These are phyloP conservation scores for Quercus rubra DNA, from an alignment of 306 rosid genomes.

Conservation along the genomic window DNA sequence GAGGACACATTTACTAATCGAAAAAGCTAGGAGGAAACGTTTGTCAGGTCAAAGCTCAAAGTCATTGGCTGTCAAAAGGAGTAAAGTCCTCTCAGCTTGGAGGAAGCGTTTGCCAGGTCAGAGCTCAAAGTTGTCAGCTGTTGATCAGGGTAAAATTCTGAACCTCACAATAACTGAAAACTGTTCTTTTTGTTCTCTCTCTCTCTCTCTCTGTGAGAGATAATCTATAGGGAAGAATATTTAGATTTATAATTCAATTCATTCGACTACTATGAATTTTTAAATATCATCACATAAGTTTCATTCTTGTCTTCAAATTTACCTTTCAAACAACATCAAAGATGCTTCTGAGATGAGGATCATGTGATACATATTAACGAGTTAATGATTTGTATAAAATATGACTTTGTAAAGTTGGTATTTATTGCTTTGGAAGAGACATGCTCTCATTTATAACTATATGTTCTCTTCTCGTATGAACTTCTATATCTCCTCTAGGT, in stretches of 20 bases:
- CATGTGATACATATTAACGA: not conserved
- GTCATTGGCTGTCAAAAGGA: not conserved
- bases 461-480: not conserved
- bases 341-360: not conserved
- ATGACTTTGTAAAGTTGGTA: no score
- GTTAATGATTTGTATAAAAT: no score
- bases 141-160: constrained; percentile 1
- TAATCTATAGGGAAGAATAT: not conserved
- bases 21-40: not conserved
- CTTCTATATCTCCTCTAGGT: not conserved
- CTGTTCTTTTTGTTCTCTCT: not conserved
- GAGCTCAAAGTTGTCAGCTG: not conserved
- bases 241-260: not conserved
- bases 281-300: not conserved
- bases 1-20: not conserved
- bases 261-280: not conserved
- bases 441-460: not conserved
- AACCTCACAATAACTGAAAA: not conserved
- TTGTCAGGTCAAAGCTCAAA: not conserved
- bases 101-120: not conserved
- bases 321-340: not conserved
- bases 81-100: not conserved
- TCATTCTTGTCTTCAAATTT: not conserved
- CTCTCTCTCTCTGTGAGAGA: not conserved
- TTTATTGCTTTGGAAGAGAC: no score